Conservation (phyloP, 352 stramenopile genomes). For the Globisporangium uncinulatum region DNA sequence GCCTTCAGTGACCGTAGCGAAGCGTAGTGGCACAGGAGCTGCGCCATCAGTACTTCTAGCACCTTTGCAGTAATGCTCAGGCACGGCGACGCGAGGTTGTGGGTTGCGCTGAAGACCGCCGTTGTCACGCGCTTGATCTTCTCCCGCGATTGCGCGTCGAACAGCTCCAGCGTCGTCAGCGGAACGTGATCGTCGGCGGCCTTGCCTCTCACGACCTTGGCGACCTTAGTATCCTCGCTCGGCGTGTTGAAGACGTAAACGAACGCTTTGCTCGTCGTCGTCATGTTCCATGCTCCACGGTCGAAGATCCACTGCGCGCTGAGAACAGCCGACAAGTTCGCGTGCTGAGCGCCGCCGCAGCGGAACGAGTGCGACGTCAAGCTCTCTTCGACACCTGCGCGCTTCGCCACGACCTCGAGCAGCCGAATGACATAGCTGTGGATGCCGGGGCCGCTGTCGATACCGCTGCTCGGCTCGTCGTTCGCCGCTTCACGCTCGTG, state of each 20-base stretch:
- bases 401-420: neutral
- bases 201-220: slow-evolving; percentile 20
- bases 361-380: neutral
- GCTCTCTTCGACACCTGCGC: neutral
- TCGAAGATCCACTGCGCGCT: slow-evolving; percentile 26
- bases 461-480: neutral
- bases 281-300: slow-evolving; percentile 20
- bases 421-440: neutral
- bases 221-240: slow-evolving; percentile 20
- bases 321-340: slow-evolving; percentile 6
- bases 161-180: neutral
- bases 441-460: slow-evolving; percentile 1
- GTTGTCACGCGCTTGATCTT: neutral
- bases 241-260: slow-evolving; percentile 28
- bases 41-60: neutral
- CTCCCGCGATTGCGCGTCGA: slow-evolving; percentile 1
- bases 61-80: neutral
- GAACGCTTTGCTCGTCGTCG: slow-evolving; percentile 20
- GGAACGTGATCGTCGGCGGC: neutral
- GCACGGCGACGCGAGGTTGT: neutral
- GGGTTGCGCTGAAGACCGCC: neutral
- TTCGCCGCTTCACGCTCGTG: too few species aligned
- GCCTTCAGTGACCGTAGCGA: neutral
- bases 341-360: slow-evolving; percentile 9
- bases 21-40: neutral